Evolutionary conservation across 331 rosid species (phyloP), one percentile per base, ranked within the genome.

Genomic region (Rosa hybrid): DNA sequence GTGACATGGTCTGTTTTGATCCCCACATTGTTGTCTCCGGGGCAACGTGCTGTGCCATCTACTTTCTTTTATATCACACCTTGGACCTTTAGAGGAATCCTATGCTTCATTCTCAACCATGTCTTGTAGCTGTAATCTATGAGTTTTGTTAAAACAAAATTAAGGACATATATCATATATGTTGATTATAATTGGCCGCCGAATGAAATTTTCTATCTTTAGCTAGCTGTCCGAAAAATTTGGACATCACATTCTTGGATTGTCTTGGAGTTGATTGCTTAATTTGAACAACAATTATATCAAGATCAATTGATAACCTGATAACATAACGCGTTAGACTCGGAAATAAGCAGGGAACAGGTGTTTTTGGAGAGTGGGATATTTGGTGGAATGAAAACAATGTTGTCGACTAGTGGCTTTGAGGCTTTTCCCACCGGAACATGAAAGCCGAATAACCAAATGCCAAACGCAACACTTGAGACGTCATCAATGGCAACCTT

Each of bases 41-140:
- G 57, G 68, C 73, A 78, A 74, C 83, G 77, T 83, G 86, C 76
- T 54, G 59, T 83, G 86, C 77, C 86, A 59, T 76, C 67, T 82
- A 48, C 77, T 82, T 75, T 80, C 72, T 68, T 73, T 68, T 44
- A 65, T 46, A 34, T 25, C 51, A 76, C 81, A 56, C 72, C 65
- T 50, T 72, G 42, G 65, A 76, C 38, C 64, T 50, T 4, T 2
- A 51, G 38, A 74, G 73, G 86, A 78, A 83, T 83, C 86, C 86
- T 64, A 83, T 83, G 74, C 77, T 74, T 68, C 73, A 59, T 68
- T 74, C 79, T 75, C 82, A 67, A 70, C 72, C 64, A 62, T 46
- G 72, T 17, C 30, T 17, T 27, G 20, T 14, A 34, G 18, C 30
- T 18, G 23, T 5, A 45, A 7, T 70, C 20, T 18, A 21, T 70